Evolutionary conservation across 225 moss, liverwort and hornwort species (phyloP).

Genomic region (Lunularia cruciata): DNA sequence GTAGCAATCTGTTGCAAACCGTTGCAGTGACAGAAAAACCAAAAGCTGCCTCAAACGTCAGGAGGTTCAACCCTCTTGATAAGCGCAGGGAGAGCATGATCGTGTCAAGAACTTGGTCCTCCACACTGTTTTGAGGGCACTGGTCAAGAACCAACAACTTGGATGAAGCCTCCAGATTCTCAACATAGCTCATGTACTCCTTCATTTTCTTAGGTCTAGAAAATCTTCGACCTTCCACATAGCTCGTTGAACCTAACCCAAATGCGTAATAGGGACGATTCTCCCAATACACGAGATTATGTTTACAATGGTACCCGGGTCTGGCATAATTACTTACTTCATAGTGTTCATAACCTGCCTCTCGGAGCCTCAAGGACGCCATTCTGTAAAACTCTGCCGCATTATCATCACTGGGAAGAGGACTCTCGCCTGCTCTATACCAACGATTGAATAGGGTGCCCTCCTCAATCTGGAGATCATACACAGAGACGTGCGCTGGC

Average conservation of each 20-base stretch:
- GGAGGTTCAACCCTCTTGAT: slow-evolving; percentile 69
- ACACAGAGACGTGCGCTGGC: slow-evolving; percentile 77
- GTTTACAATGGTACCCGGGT: slow-evolving; percentile 70
- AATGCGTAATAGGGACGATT: slow-evolving; percentile 85
- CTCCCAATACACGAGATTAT: slow-evolving; percentile 95
- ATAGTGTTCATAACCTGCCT: slow-evolving; percentile 81
- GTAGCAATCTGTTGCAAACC: slow-evolving; percentile 53
- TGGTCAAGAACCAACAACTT: slow-evolving; percentile 6
- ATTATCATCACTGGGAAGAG: slow-evolving; percentile 82
- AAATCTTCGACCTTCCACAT: slow-evolving; percentile 57
- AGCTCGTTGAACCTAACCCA: slow-evolving; percentile 91
- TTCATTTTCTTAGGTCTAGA: slow-evolving; percentile 81
- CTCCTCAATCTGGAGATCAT: slow-evolving; percentile 92
- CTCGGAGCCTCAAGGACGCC: slow-evolving; percentile 56
- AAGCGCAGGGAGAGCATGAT: slow-evolving; percentile 86
- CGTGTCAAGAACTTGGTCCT: slow-evolving; percentile 66
- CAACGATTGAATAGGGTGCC: slow-evolving; percentile 86
- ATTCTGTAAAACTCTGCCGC: slow-evolving; percentile 75
- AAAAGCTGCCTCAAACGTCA: slow-evolving; percentile 41
- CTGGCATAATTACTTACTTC: slow-evolving; percentile 95
- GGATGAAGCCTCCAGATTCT: slow-evolving; percentile 40
- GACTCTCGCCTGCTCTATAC: slow-evolving; percentile 83
- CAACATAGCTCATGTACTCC: slow-evolving; percentile 66
- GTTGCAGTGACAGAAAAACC: slow-evolving; percentile 48
- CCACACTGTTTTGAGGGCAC: slow-evolving; percentile 41